Evolutionary conservation across 2,329 filamentous ascomycete genomes (phyloP).

Genomic region (Trichophyton verrucosum): DNA sequence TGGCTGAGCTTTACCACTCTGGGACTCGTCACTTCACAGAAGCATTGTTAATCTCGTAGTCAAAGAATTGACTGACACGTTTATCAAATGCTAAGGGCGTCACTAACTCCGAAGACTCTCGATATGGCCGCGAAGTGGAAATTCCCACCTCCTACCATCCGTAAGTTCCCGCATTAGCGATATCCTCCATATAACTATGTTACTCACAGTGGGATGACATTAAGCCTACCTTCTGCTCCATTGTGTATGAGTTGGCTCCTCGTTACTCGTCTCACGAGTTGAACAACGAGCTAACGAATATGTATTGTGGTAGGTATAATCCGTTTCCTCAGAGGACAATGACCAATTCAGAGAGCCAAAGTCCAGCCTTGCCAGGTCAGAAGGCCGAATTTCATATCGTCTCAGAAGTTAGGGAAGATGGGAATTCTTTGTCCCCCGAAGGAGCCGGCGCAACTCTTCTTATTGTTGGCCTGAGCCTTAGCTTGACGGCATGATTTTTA

Average conservation of each 20-base stretch:
- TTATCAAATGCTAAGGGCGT: not conserved
- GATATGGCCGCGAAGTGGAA: not conserved
- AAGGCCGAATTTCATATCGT: not conserved
- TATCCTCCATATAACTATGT: not conserved
- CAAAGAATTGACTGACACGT: not conserved
- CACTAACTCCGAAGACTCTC: not conserved
- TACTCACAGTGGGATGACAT: not conserved
- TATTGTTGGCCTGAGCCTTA: not conserved
- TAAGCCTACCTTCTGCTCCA: not conserved
- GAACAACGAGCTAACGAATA: not conserved
- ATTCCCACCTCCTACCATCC: not conserved
- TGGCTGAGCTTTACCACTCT: not conserved
- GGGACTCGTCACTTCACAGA: not conserved
- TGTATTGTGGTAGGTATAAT: not conserved
- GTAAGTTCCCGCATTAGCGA: not conserved
- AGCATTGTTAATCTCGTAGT: not conserved
- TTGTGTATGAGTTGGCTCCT: not conserved
- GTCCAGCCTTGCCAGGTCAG: not conserved
- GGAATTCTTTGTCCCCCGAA: not conserved
- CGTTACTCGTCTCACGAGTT: not conserved
- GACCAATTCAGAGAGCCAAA: not conserved
- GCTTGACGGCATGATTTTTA: not conserved
- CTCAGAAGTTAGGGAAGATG: not conserved
- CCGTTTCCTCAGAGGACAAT: not conserved
- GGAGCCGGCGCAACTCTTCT: not conserved